phyloP scores from a whole-genome alignment of 148 eudicot genomes.

The Camellia granthamiana region DNA sequence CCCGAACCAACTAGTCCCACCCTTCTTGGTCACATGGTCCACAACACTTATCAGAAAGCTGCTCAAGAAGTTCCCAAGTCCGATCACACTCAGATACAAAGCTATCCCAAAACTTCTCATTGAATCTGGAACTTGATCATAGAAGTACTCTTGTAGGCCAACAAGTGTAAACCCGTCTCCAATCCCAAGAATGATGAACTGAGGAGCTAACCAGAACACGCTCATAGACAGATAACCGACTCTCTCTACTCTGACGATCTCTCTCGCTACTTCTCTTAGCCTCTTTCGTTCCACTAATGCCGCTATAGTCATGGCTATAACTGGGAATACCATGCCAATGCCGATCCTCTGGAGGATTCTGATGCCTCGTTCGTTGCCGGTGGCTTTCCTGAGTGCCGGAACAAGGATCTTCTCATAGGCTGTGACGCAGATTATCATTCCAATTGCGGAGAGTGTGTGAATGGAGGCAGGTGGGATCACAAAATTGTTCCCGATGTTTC shows the following conservation, averaged over 20 bases:
- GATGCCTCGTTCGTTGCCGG: conserved; percentile 22
- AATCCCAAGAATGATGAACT: conserved; percentile 12
- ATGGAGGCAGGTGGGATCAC: conserved; percentile 18
- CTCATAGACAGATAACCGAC: background rate
- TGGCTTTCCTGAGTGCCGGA: conserved; percentile 13
- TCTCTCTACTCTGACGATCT: background rate
- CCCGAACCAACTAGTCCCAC: conserved; percentile 20
- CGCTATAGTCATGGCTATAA: conserved; percentile 1
- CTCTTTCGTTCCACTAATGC: conserved; percentile 11
- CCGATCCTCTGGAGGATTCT: conserved; percentile 18
- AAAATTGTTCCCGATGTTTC: conserved; percentile 13
- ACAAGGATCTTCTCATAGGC: conserved; percentile 18
- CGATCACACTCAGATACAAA: conserved; percentile 14
- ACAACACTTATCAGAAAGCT: conserved; percentile 18
- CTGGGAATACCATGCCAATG: conserved; percentile 14
- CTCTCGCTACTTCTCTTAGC: conserved; percentile 4
- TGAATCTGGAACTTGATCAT: conserved; percentile 24
- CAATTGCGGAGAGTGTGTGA: conserved; percentile 12
- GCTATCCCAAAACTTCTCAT: conserved; percentile 23
- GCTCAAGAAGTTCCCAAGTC: conserved; percentile 20
- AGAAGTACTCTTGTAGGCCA: conserved; percentile 21
- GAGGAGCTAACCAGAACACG: conserved; percentile 19
- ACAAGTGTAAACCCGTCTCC: conserved; percentile 25
- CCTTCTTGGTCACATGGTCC: conserved; percentile 5
- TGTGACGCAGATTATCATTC: background rate